Evolutionary conservation across 176 grass and related monocot species (phyloP), one percentile per base, ranked within the genome.

Genomic region (Triticum urartu): DNA sequence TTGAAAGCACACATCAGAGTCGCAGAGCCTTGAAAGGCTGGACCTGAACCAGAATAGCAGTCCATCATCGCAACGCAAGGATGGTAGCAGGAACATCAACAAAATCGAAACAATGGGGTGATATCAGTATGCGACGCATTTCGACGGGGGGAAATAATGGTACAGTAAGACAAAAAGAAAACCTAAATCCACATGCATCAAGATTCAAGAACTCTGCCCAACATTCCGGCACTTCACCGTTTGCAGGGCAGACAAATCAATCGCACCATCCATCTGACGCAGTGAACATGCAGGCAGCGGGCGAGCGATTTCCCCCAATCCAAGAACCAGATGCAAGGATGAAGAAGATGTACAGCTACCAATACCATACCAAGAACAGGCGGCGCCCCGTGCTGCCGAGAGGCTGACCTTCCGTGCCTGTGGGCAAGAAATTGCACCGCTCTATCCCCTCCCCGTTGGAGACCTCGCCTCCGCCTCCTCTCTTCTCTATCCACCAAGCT

Each of bases 381-480:
- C 42, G 42, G 4, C 4, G 64, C 39, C n/a, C 79, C 8, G 36
- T 28, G 3, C 35, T 60, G 34, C 77, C 34, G 58, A 63, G 56
- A 79, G 34, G 21, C 43, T 17, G 43, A 14, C 24, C 7, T 12
- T 48, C 24, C 40, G 71, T 22, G 70, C n/a, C 70, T 7, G 78
- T 30, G n/a, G 42, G 20, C 28, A 39, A 60, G 81, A 83, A 72
- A 42, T n/a, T 22, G 81, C 50, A 20, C 30, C 13, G 81, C 81
- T 58, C 15, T 59, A 35, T 60, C 13, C 79, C 61, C 45, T 83
- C 84, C 3, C 32, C 84, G 66, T 66, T 18, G 84, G 80, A 90
- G 84, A 24, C 1, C 52, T 18, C 32, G 62, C 83, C 87, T 25
- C 21, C 81, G 39, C 14, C 33, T 33, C 43, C 83, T 48, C n/a